Evolutionary conservation across 2,329 filamentous ascomycete genomes (phyloP), one percentile per base, ranked within the genome.

Genomic region (Phaeoacremonium minimum): DNA sequence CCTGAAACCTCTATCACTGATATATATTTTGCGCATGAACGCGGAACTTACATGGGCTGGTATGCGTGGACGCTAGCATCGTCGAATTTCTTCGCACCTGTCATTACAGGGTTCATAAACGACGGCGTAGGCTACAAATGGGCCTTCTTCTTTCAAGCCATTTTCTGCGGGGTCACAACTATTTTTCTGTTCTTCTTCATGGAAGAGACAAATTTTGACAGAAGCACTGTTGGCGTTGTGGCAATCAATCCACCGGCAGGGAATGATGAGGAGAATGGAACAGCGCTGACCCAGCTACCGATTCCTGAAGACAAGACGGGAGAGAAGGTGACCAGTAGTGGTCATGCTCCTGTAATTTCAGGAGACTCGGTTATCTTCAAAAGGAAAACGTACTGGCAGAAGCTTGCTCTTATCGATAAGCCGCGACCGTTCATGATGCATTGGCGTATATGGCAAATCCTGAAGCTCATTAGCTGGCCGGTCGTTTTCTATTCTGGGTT

Each of bases 131-230:
- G 51, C 2, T 58, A 51, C 44, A 47, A 52, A 31, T 55, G 57
- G 54, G 51, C 50, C 15, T 50, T 61, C 40, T 48, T 57, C 36
- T 53, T 53, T 42, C 48, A 48, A 5, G 45, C 52, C 13, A 54
- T 57, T 7, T 54, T 50, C 16, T 47, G 46, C 20, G 52, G 44
- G 2, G 37, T 50, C 5, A 41, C 43, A 4, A 47, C 55, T 9
- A 31, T 59, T 6, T 49, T 50, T 28, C 45, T 51, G 8, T 74
- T 77, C 52, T 60, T 77, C 38, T 63, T 75, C 40, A 68, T 75
- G 16, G 72, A 76, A 45, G 73, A 77, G 52, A 72, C 71, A 4
- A 61, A 62, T 15, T 77, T 75, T 42, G 51, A 63, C 30, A 35
- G 41, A 12, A 38, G 41, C 48, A 44, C 60, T 6, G 35, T 46